phyloP scores from a whole-genome alignment of 805 yeast genomes.

The Candida coquimbonensis region DNA sequence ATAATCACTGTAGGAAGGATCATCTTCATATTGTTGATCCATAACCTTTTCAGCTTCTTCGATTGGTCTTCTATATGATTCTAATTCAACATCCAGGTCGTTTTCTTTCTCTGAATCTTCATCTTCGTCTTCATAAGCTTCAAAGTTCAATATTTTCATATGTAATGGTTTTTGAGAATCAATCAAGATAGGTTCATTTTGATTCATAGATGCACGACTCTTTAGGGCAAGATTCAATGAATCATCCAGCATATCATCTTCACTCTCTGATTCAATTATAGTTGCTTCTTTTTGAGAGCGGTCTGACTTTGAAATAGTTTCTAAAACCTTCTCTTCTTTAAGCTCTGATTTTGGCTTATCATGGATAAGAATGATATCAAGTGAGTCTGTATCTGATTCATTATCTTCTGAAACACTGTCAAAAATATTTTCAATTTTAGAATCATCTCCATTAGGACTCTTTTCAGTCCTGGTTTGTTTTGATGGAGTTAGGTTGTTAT shows the following conservation, averaged over 20 bases:
- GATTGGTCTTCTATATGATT: neutral
- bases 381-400: too few species aligned
- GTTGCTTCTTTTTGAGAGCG: too few species aligned
- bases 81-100: neutral
- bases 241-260: slow-evolving; percentile 1
- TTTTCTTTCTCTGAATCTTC: neutral
- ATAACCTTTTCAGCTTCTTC: slow-evolving; percentile 9
- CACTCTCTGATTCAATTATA: neutral
- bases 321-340: too few species aligned
- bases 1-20: slow-evolving; percentile 1
- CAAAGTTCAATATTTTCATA: slow-evolving; percentile 6
- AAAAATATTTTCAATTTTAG: too few species aligned
- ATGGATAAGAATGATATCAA: too few species aligned
- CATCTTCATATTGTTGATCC: slow-evolving; percentile 16
- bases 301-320: too few species aligned
- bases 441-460: too few species aligned
- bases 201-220: neutral
- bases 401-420: too few species aligned
- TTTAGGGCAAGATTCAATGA: neutral
- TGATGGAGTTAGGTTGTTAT: too few species aligned
- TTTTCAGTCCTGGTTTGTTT: too few species aligned
- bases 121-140: slow-evolving; percentile 7
- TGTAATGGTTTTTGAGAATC: neutral
- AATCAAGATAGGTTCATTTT: neutral
- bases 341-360: too few species aligned